A percentile compares a stretch with the other conserved stretches of the same genome.
Evolutionary conservation across 495 filamentous ascomycete genomes (phyloP).

Genomic region (Letharia columbiana): DNA sequence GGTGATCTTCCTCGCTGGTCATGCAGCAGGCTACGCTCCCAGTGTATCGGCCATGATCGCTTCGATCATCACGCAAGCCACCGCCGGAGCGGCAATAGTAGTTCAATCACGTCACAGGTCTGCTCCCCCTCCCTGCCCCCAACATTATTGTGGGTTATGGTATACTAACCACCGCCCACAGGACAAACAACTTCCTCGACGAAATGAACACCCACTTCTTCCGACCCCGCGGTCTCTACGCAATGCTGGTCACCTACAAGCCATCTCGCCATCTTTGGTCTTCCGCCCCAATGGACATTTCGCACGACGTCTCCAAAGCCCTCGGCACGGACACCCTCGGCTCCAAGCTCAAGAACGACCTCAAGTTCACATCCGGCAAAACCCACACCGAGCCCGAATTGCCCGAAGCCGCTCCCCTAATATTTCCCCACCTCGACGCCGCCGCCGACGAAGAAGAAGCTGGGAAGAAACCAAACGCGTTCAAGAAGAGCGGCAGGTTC

Average conservation of each 20-base stretch:
- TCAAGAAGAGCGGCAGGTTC: conserved; percentile 38
- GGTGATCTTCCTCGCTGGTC: conserved; percentile 24
- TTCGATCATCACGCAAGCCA: conserved; percentile 23
- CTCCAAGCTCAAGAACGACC: conserved; percentile 22
- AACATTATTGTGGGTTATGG: no score
- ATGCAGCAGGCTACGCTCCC: conserved; percentile 20
- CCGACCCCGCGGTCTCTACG: conserved; percentile 26
- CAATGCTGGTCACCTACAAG: conserved; percentile 28
- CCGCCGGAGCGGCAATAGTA: conserved; percentile 23
- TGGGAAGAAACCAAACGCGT: conserved; percentile 29
- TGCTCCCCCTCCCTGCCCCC: neutral
- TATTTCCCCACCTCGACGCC: conserved; percentile 46
- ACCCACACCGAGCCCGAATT: conserved; percentile 41
- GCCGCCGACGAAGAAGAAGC: conserved; percentile 28
- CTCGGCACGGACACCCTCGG: conserved; percentile 5
- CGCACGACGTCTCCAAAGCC: conserved; percentile 13
- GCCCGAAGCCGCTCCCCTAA: conserved; percentile 45
- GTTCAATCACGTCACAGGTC: conserved; percentile 20
- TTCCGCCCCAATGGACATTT: conserved; percentile 8
- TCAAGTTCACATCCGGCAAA: conserved; percentile 38
- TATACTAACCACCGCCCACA: conserved; percentile 6
- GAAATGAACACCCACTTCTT: conserved; percentile 27
- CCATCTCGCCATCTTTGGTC: conserved; percentile 18
- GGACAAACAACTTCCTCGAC: conserved; percentile 26
- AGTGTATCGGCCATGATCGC: conserved; percentile 17